Conservation (phyloP, 306 rosid species). For the Medicago ruthenica region DNA sequence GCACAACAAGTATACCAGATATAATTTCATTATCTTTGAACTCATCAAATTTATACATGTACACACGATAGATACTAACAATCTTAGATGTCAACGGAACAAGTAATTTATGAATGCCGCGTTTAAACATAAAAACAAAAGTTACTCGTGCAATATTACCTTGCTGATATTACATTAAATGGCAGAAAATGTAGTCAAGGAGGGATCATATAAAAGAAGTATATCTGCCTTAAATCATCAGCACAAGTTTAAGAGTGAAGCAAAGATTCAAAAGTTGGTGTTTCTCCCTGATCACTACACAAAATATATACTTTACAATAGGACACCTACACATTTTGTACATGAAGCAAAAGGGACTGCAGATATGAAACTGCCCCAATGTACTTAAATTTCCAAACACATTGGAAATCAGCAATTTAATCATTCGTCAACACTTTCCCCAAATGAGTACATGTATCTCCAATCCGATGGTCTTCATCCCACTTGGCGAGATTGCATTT, state of each 20-base stretch:
- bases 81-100: too few relatives aligned
- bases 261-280: constrained; percentile 45
- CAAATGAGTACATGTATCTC: constrained; percentile 34
- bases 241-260: constrained; percentile 17
- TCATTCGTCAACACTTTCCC: background rate
- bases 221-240: background rate
- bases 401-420: constrained; percentile 50
- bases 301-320: constrained; percentile 66
- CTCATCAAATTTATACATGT: background rate
- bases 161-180: background rate
- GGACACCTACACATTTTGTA: constrained; percentile 55
- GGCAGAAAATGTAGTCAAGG: background rate
- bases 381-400: constrained; percentile 53
- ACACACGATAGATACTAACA: too few relatives aligned
- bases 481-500: constrained; percentile 45
- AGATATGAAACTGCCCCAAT: constrained; percentile 45
- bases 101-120: too few relatives aligned
- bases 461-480: constrained; percentile 48
- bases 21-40: background rate
- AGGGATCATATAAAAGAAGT: constrained; percentile 10
- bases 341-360: constrained; percentile 46
- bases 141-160: background rate
- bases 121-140: background rate
- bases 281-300: constrained; percentile 52
- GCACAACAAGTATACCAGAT: background rate